Evolutionary conservation across 2,329 filamentous ascomycete genomes (phyloP), one percentile per base, ranked within the genome.

Genomic region (Aureobasidium sp.): DNA sequence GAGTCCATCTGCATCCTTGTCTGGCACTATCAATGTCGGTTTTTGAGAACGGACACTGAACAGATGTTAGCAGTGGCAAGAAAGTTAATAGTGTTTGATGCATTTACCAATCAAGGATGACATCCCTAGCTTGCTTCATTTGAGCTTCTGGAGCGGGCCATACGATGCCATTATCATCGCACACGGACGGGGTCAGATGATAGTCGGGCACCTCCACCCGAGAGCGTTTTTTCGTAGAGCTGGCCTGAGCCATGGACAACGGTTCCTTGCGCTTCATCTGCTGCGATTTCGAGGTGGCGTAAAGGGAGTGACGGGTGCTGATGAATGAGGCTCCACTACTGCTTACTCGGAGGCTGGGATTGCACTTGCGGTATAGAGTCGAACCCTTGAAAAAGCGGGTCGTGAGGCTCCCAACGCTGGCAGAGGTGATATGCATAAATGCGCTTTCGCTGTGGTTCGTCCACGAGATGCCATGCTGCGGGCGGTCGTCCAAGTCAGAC

Each of bases 1-100:
- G 3, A 89, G 75, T 0, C 86, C 87, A 70, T 89, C 86, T 2
- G 85, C 85, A 66, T 88, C 86, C 68, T 88, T 88, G 69, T 89
- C 86, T 0, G 87, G 87, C 0, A 88, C 78, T 15, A 89, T 84
- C 20, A 88, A 71, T 1, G 81, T 82, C 39, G 74, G 76, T 62
- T 82, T 77, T 10, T 78, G 72, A 12, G 81, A 73, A 17, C 74
- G 67, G 20, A 79, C 84, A 70, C 84, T 86, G 64, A 56, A 47
- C 8, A 36, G 6, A 3, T n/a, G 8, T 62, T 9, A 34, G 44
- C n/a, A n/a, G 41, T 61, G 2, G 9, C 36, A 32, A 23, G 37
- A n/a, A 17, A 26, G 52, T 56, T 70, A 62, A 65, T 64, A 12
- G 42, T 5, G 34, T 15, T 3, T 5, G 20, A 7, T 48, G 20